These are phyloP conservation scores for Leucogyrophana mollusca DNA, from an alignment of 768 basidiomycete species.

Conservation along the genomic window DNA sequence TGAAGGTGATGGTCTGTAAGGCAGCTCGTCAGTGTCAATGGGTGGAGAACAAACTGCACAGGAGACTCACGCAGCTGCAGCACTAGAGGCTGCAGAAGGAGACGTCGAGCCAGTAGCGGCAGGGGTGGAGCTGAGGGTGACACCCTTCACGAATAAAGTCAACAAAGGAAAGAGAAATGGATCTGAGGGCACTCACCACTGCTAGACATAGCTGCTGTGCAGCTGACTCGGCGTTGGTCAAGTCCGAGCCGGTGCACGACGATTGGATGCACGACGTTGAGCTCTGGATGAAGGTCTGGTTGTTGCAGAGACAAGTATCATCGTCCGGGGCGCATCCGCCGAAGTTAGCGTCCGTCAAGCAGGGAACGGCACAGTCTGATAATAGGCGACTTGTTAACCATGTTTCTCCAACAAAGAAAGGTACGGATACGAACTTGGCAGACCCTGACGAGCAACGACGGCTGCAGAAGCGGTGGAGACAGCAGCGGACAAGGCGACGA, in stretches of 20 bases:
- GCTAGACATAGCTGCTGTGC: constrained; percentile 44
- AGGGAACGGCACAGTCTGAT: constrained; percentile 51
- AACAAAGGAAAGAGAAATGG: not conserved
- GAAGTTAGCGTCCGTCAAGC: constrained; percentile 43
- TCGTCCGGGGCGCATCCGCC: constrained; percentile 49
- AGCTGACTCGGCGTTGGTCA: constrained; percentile 37
- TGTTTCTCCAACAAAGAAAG: constrained; percentile 1
- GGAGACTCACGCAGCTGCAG: constrained; percentile 10
- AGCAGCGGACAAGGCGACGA: constrained; percentile 12
- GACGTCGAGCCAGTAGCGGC: constrained; percentile 19
- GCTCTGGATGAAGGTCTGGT: constrained; percentile 40
- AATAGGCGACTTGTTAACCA: not conserved
- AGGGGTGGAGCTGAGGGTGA: constrained; percentile 43
- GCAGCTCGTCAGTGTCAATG: not conserved
- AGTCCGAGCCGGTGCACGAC: constrained; percentile 48
- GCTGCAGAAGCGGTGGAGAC: constrained; percentile 16
- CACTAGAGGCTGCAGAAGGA: constrained; percentile 11
- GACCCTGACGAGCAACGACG: constrained; percentile 16
- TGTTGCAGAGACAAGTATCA: constrained; percentile 57
- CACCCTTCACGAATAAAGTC: constrained; percentile 39
- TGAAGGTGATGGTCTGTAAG: constrained; percentile 4
- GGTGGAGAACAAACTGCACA: not conserved
- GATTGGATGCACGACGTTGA: constrained; percentile 48
- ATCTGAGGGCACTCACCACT: constrained; percentile 39
- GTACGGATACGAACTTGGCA: constrained; percentile 19